Base-by-base conservation (phyloP, 164 flowering plant genomes). In the Euptelea pleiosperma region DNA sequence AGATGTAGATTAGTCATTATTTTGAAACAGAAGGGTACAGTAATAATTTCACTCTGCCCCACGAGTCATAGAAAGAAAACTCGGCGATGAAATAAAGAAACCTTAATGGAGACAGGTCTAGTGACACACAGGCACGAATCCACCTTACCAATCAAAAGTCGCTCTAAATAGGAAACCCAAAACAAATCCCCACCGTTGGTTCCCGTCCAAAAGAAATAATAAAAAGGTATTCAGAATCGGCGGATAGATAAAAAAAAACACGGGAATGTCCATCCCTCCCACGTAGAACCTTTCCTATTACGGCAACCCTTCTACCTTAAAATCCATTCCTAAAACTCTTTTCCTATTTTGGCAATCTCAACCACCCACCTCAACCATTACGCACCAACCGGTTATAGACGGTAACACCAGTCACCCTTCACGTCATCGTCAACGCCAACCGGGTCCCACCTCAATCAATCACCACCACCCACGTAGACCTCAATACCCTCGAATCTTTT, bases 221-320 rank as follows among this genome's bases (percentile, higher is more conserved):
- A 21, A 24, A 2, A 6, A 48, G 5, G 33, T 15, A 15, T 16
- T 1, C 7, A 6, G 8, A 2, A n/a, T n/a, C 35, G 21, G 12
- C 39, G 16, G 18, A 8, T 24, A 24, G 14, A 6, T 6, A 37
- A 22, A 22, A 7, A 22, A 39, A 16, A 31, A 51, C 41, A 39
- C 26, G 3, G 22, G 46, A 42, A 42, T 42, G 46, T 49, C 15
- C 10, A 19, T n/a, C 6, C 44, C 15, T 49, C 62, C 4, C 36
- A 43, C 40, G 46, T 19, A 19, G 22, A 58, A 45, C 52, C 56
- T 67, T 69, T 69, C 77, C 63, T 1, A 8, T 69, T 69, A 69
- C 12, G 71, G 77, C 42, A 63, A 69, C 48, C 61, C 46, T 52
- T 53, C 54, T 16, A 55, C 65, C 71, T 59, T 55, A 62, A 65